These are phyloP conservation scores for Colletotrichum limetticola DNA, from an alignment of 2,329 filamentous ascomycete species.

Conservation along the genomic window DNA sequence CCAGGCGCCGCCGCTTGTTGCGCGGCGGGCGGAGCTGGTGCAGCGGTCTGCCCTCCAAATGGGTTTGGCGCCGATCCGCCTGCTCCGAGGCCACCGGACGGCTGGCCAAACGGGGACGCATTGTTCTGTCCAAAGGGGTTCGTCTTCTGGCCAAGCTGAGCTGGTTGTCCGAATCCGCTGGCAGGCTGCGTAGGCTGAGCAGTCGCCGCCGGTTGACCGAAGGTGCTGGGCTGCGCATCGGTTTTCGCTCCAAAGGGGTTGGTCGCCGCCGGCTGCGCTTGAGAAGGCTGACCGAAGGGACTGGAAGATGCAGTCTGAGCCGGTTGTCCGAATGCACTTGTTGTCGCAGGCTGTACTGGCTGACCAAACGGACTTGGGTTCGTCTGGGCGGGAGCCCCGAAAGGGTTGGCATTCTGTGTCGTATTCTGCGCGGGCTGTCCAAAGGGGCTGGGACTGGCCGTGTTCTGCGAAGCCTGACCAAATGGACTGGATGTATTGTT, in stretches of 20 bases:
- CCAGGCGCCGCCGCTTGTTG: slow-evolving; percentile 29
- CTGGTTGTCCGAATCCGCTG: slow-evolving; percentile 45
- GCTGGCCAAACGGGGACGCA: slow-evolving; percentile 42
- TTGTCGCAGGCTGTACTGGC: slow-evolving; percentile 31
- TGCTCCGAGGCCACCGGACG: slow-evolving; percentile 18
- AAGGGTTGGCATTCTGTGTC: slow-evolving; percentile 14
- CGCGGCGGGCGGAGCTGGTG: slow-evolving; percentile 33
- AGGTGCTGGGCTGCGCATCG: slow-evolving; percentile 8
- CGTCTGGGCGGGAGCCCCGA: slow-evolving; percentile 21
- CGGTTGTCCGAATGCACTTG: slow-evolving; percentile 37
- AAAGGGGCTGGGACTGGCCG: slow-evolving; percentile 26
- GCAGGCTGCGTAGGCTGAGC: slow-evolving; percentile 36
- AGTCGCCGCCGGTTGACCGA: slow-evolving; percentile 9
- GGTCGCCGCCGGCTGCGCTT: slow-evolving; percentile 35
- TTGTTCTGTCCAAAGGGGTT: slow-evolving; percentile 47
- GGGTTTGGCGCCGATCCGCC: slow-evolving; percentile 37
- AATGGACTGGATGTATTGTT: slow-evolving; percentile 19
- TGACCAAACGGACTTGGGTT: slow-evolving; percentile 31
- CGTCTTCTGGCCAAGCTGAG: slow-evolving; percentile 27
- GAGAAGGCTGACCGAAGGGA: slow-evolving; percentile 34
- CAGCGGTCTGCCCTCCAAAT: slow-evolving; percentile 37
- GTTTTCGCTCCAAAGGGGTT: slow-evolving; percentile 42
- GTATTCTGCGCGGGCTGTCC: slow-evolving; percentile 22
- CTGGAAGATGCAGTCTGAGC: slow-evolving; percentile 20
- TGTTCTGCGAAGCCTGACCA: slow-evolving; percentile 25